phyloP scores from a whole-genome alignment of 495 filamentous ascomycete genomes.

The Aspergillus haitiensis region DNA sequence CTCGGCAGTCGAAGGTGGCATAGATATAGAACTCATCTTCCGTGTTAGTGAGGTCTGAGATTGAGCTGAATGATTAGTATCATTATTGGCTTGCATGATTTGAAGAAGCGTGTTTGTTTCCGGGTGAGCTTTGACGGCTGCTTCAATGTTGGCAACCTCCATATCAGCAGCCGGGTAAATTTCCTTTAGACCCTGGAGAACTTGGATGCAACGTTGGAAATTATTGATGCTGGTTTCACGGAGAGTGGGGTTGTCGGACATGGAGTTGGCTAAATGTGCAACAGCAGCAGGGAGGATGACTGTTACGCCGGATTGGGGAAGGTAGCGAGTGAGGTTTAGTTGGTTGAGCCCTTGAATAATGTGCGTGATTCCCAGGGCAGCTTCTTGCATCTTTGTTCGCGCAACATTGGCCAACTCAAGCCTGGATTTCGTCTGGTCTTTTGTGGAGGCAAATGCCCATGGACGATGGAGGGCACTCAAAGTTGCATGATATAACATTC shows the following conservation, averaged over 20 bases:
- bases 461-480: conserved; percentile 82
- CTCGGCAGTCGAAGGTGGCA: conserved; percentile 5
- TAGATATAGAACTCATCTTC: conserved; percentile 23
- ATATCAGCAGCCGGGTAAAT: conserved; percentile 82
- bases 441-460: conserved; percentile 60
- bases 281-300: conserved; percentile 85
- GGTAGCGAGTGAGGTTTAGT: conserved; percentile 66
- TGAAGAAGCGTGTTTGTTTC: conserved; percentile 36
- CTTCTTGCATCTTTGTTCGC: conserved; percentile 69
- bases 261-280: conserved; percentile 82
- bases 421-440: conserved; percentile 45
- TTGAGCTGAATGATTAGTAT: conserved; percentile 16
- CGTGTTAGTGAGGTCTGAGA: conserved; percentile 8
- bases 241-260: conserved; percentile 64
- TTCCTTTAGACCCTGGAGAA: conserved; percentile 73
- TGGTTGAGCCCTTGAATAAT: conserved; percentile 70
- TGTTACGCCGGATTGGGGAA: conserved; percentile 83
- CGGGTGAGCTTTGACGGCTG: conserved; percentile 62
- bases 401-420: conserved; percentile 51
- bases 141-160: conserved; percentile 76
- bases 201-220: conserved; percentile 77
- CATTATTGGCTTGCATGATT: conserved; percentile 38
- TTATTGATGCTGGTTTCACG: conserved; percentile 65
- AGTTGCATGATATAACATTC: conserved; percentile 85
- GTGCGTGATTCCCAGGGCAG: conserved; percentile 72